Conservation (phyloP, 78 protist species). For the Protostelium mycophagum region DNA sequence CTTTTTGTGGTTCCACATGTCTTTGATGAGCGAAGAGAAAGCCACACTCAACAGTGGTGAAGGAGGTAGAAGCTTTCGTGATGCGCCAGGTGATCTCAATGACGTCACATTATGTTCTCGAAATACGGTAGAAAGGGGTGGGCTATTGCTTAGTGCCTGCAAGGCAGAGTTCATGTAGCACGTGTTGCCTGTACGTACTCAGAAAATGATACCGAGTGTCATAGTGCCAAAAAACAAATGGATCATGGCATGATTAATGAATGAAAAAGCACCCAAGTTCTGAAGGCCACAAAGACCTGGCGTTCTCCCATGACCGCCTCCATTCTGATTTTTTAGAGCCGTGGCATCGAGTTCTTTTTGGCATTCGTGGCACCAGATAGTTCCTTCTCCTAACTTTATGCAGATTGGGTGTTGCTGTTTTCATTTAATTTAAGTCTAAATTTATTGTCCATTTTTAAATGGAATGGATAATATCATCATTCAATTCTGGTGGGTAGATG, state of each 20-base stretch:
- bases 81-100: not conserved
- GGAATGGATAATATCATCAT: too few relatives aligned
- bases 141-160: conserved; percentile 31
- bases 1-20: not conserved
- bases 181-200: conserved; percentile 53
- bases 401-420: not conserved
- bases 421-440: too few relatives aligned
- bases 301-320: not conserved
- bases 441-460: too few relatives aligned
- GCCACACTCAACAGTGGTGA: not conserved
- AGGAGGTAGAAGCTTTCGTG: not conserved
- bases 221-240: too few relatives aligned
- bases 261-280: not conserved
- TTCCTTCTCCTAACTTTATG: not conserved
- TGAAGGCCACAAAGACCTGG: not conserved
- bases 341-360: not conserved
- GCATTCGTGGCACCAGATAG: not conserved
- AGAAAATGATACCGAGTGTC: too few relatives aligned
- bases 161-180: conserved; percentile 63
- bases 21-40: not conserved
- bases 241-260: not conserved
- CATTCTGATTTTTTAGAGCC: not conserved
- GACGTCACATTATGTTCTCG: not conserved
- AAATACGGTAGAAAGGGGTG: conserved; percentile 12
- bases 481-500: not conserved